Conservation (phyloP, 2,329 filamentous ascomycete species). For the Cladosporium sp. region DNA sequence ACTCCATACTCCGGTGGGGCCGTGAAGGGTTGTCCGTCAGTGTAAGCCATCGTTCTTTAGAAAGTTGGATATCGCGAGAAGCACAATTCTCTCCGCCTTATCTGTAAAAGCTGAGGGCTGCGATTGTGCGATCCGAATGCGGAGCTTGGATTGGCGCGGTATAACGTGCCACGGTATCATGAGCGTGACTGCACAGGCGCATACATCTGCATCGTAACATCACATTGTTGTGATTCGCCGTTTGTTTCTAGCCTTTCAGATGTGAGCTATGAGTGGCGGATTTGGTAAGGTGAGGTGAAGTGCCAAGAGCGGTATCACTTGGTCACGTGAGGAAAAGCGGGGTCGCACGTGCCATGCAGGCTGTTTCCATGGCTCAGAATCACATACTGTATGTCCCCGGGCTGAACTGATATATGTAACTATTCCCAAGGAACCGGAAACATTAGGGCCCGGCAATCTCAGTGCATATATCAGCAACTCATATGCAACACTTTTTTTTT, state of each 20-base stretch:
- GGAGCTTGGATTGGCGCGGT: background rate
- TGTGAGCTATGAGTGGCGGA: background rate
- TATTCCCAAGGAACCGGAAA: background rate
- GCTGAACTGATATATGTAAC: background rate
- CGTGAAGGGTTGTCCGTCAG: background rate
- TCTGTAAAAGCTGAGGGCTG: background rate
- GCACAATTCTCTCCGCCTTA: background rate
- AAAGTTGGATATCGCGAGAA: background rate
- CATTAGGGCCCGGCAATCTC: background rate
- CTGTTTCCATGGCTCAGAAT: background rate
- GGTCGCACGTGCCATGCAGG: background rate
- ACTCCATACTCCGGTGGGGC: background rate
- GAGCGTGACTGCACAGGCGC: rapidly evolving
- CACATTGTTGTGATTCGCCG: background rate
- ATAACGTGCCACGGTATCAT: background rate
- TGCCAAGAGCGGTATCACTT: no score
- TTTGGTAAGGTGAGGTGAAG: background rate
- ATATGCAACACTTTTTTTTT: no score
- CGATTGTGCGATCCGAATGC: background rate
- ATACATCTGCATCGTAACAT: background rate
- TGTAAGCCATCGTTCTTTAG: background rate
- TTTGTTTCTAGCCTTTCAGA: background rate
- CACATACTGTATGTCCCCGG: background rate
- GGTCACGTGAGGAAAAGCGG: background rate
- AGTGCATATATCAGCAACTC: background rate